Evolutionary conservation across 768 basidiomycete species (phyloP).

Genomic region (Trichaptum fuscoviolaceum): DNA sequence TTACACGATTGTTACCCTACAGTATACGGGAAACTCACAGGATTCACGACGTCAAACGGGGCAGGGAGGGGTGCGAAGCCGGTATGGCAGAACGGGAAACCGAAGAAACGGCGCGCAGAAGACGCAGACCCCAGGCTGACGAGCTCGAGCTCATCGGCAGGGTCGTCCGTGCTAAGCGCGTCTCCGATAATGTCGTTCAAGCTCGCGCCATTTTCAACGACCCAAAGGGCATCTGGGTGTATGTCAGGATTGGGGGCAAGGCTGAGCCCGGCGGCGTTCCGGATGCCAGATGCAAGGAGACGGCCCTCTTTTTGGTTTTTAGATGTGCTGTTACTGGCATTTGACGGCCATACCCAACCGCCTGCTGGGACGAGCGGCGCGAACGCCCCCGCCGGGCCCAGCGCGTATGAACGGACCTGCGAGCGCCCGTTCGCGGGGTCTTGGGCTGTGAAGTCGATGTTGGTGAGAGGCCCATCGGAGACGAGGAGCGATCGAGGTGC

Average conservation of each 20-base stretch:
- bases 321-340: neutral
- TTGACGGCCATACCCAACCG: neutral
- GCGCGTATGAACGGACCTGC: slow-evolving; percentile 29
- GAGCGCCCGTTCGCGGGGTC: slow-evolving; percentile 38
- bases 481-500: slow-evolving; percentile 27
- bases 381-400: slow-evolving; percentile 16
- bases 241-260: slow-evolving; percentile 29
- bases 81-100: slow-evolving; percentile 40
- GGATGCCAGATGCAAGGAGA: slow-evolving; percentile 37
- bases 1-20: too few species aligned
- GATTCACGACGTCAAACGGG: slow-evolving; percentile 2
- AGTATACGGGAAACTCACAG: neutral
- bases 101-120: slow-evolving; percentile 24
- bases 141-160: slow-evolving; percentile 35
- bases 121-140: slow-evolving; percentile 12
- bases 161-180: slow-evolving; percentile 40
- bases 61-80: neutral
- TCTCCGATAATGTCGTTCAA: slow-evolving; percentile 30
- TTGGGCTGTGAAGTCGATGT: slow-evolving; percentile 39
- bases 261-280: slow-evolving; percentile 34
- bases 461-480: slow-evolving; percentile 32
- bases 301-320: slow-evolving; percentile 19
- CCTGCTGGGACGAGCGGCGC: slow-evolving; percentile 17
- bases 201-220: slow-evolving; percentile 41
- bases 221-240: slow-evolving; percentile 21